Percentiles rank a stretch among this genome's conserved stretches.
Evolutionary conservation across 768 basidiomycete genomes (phyloP).

Genomic region (Suillus subaureus): DNA sequence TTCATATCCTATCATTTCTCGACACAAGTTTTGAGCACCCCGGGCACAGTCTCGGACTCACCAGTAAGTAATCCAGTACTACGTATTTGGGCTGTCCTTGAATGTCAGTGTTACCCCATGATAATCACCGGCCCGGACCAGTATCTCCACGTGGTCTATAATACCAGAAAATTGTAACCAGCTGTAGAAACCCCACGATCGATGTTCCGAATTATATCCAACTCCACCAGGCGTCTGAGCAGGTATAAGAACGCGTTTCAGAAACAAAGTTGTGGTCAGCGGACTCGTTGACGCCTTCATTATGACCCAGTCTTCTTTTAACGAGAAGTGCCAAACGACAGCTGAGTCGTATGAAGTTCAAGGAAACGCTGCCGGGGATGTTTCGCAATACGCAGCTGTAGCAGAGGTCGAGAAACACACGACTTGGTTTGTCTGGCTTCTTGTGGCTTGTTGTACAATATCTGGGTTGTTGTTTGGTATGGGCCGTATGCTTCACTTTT

Average conservation of each 20-base stretch:
- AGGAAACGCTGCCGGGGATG: conserved; percentile 41
- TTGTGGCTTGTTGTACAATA: conserved; percentile 74
- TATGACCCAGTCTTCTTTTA: neutral
- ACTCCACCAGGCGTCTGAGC: neutral
- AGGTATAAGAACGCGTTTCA: neutral
- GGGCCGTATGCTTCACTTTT: conserved; percentile 21
- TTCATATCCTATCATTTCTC: neutral
- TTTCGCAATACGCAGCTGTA: conserved; percentile 59
- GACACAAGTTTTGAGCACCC: neutral
- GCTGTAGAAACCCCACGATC: neutral
- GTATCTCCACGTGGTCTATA: neutral
- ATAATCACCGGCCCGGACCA: neutral
- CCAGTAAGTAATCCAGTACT: neutral
- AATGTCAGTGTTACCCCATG: too few species aligned
- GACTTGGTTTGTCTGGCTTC: conserved; percentile 77
- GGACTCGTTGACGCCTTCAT: neutral
- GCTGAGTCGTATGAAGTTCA: conserved; percentile 19
- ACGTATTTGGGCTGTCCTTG: neutral
- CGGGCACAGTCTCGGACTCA: neutral
- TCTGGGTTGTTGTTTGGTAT: conserved; percentile 76
- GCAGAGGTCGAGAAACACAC: conserved; percentile 68
- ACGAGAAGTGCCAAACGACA: conserved; percentile 3
- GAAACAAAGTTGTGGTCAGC: neutral
- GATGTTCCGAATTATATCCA: neutral
- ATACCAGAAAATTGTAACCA: neutral